Percentiles rank a stretch among this genome's conserved stretches.
phyloP scores from a whole-genome alignment of 495 filamentous ascomycete genomes.

The Neurospora sp. region DNA sequence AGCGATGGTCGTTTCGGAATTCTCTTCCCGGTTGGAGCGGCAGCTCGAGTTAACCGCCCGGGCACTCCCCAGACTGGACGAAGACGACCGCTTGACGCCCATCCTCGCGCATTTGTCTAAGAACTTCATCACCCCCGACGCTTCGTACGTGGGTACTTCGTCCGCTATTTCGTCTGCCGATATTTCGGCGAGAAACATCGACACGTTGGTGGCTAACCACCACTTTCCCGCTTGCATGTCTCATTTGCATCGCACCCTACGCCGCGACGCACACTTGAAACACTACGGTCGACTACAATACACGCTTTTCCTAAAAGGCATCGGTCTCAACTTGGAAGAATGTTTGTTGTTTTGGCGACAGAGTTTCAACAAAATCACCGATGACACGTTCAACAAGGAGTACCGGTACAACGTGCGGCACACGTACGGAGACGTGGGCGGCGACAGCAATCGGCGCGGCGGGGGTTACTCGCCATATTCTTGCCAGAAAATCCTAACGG shows the following conservation, averaged over 20 bases:
- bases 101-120: conserved; percentile 88
- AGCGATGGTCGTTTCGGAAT: conserved; percentile 82
- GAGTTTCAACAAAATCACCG: conserved; percentile 69
- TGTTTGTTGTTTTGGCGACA: conserved; percentile 91
- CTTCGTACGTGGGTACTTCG: conserved; percentile 52
- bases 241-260: conserved; percentile 71
- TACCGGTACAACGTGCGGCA: conserved; percentile 96
- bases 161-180: conserved; percentile 47
- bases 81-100: conserved; percentile 90
- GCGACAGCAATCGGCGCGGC: conserved; percentile 75
- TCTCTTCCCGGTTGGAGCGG: conserved; percentile 63
- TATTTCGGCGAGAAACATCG: conserved; percentile 69
- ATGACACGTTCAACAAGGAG: conserved; percentile 89
- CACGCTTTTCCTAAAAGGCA: conserved; percentile 92
- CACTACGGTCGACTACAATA: conserved; percentile 94
- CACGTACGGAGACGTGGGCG: conserved; percentile 88
- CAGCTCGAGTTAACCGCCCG: conserved; percentile 81
- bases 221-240: conserved; percentile 96
- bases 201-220: conserved; percentile 51
- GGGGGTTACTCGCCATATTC: conserved; percentile 81
- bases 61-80: conserved; percentile 83
- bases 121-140: conserved; percentile 85
- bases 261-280: conserved; percentile 79
- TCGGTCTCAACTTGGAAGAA: conserved; percentile 84
- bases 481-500: conserved; percentile 88